Percentiles rank a stretch among this genome's conserved stretches.
phyloP scores from a whole-genome alignment of 352 stramenopile species.

The Globisporangium perplexum region DNA sequence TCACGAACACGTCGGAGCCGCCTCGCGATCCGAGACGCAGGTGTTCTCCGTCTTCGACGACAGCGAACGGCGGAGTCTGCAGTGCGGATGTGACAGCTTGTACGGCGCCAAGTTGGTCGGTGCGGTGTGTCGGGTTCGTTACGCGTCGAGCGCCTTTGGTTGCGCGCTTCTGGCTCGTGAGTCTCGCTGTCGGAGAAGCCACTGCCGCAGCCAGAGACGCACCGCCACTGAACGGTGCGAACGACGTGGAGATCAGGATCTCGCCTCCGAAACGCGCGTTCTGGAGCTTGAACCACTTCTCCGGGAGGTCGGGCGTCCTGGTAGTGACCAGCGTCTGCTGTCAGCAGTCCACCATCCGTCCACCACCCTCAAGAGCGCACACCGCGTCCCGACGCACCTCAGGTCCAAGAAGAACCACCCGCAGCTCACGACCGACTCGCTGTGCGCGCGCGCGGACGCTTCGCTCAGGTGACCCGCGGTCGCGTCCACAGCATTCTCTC shows the following conservation, averaged over 20 bases:
- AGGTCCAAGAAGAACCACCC: conserved; percentile 83
- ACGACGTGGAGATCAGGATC: conserved; percentile 41
- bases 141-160: neutral
- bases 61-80: neutral
- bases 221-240: neutral
- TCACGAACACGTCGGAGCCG: conserved; percentile 48
- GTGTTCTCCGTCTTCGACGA: conserved; percentile 34
- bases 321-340: neutral
- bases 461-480: conserved; percentile 7
- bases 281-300: conserved; percentile 66
- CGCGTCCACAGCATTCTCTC: conserved; percentile 15
- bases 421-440: conserved; percentile 48
- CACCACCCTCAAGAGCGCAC: neutral
- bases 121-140: neutral
- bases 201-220: neutral
- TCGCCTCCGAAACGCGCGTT: conserved; percentile 68
- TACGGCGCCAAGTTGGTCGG: neutral
- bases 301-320: conserved; percentile 66
- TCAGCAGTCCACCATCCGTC: neutral
- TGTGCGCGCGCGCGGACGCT: conserved; percentile 15
- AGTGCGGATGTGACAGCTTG: neutral
- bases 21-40: conserved; percentile 36
- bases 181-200: neutral
- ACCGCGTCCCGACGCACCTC: conserved; percentile 20
- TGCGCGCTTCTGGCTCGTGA: neutral